Evolutionary conservation across 2,329 filamentous ascomycete genomes (phyloP).

Genomic region (Magnaporthiopsis poae): DNA sequence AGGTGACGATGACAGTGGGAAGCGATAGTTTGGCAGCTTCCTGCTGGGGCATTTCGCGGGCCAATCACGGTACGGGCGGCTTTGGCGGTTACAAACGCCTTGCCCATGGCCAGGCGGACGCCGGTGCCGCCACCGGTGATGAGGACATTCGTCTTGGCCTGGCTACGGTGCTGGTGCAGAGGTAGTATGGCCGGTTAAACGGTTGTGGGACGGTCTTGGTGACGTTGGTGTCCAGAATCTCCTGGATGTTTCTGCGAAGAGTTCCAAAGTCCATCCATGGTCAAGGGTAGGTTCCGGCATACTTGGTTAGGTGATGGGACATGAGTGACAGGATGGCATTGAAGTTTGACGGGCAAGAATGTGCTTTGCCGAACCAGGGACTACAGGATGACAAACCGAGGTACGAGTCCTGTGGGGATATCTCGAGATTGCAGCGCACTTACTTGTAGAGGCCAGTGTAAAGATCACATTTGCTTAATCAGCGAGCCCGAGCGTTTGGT

Average conservation of each 20-base stretch:
- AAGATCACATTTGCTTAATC: too few relatives aligned
- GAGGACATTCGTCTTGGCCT: conserved; percentile 20
- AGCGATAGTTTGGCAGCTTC: conserved; percentile 2
- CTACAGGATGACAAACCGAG: too few relatives aligned
- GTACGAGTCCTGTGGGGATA: too few relatives aligned
- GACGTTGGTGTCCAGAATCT: conserved; percentile 1
- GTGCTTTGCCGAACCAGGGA: too few relatives aligned
- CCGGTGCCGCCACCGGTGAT: conserved; percentile 12
- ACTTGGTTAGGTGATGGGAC: neutral
- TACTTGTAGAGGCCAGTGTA: too few relatives aligned
- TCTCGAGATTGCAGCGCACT: too few relatives aligned
- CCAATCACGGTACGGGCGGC: conserved; percentile 11
- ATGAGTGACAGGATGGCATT: neutral
- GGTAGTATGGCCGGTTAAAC: conserved; percentile 11
- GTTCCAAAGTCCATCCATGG: neutral
- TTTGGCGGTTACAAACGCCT: conserved; percentile 7
- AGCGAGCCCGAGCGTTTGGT: too few relatives aligned
- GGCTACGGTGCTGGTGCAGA: conserved; percentile 11
- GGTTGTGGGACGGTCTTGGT: neutral
- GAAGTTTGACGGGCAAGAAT: too few relatives aligned
- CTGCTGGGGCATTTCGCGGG: conserved; percentile 5
- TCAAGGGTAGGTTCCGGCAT: neutral
- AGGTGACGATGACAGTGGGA: neutral
- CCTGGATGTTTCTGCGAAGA: neutral
- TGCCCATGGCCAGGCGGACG: conserved; percentile 12